Percentiles rank a stretch among this genome's conserved stretches.
These are phyloP conservation scores for Plasmodium adleri DNA, from an alignment of 169 alveolate species.

Conservation along the genomic window DNA sequence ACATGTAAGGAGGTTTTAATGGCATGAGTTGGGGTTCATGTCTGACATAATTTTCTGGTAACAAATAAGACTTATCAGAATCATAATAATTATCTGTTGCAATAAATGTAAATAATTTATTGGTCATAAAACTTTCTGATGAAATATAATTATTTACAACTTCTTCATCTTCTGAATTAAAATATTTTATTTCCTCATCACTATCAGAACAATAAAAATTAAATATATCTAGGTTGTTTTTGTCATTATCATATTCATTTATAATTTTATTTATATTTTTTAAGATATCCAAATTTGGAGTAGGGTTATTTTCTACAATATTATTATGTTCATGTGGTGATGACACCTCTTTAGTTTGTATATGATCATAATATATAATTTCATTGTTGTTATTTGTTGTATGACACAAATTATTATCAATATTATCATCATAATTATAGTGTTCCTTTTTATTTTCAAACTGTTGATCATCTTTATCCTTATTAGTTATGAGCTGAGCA, in stretches of 20 bases:
- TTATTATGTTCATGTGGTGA: not conserved
- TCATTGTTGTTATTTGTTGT: not conserved
- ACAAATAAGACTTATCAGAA: slow-evolving; percentile 69
- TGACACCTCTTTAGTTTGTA: not conserved
- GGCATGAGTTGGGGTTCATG: slow-evolving; percentile 77
- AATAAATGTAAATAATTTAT: slow-evolving; percentile 62
- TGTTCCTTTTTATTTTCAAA: not conserved
- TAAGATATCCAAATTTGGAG: not conserved
- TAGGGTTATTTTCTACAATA: not conserved
- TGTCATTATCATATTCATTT: not conserved
- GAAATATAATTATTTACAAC: slow-evolving; percentile 48
- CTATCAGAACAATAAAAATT: slow-evolving; percentile 76
- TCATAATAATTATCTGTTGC: slow-evolving; percentile 74
- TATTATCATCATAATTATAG: not conserved
- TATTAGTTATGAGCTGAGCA: slow-evolving; percentile 12
- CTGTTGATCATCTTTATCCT: not conserved
- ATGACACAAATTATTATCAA: not conserved
- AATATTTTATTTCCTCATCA: slow-evolving; percentile 70
- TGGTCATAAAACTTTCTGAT: slow-evolving; percentile 36
- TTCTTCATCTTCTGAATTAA: slow-evolving; percentile 75
- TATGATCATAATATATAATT: not conserved
- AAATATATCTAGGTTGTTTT: slow-evolving; percentile 49
- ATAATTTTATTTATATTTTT: not conserved
- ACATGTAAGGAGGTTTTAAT: slow-evolving; percentile 63
- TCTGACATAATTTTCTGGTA: slow-evolving; percentile 65